Percentiles rank a stretch among this genome's conserved stretches.
Conservation (phyloP, 1,139 yeast species). For the Hyphopichia burtonii region DNA sequence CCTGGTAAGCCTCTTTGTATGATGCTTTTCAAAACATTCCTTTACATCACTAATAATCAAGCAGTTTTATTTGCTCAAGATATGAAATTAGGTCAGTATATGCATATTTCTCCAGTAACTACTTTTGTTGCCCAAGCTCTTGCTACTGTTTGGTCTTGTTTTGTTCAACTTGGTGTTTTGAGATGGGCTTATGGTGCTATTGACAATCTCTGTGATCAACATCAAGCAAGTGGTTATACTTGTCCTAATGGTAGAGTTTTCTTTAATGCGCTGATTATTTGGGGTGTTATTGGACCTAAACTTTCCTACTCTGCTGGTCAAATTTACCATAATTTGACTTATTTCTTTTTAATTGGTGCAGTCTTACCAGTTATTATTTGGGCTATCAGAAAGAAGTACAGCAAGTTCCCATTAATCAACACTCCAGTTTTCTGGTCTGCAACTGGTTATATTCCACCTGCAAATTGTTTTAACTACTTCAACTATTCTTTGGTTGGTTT, state of each 20-base stretch:
- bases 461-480: constrained; percentile 44
- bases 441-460: constrained; percentile 49
- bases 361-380: constrained; percentile 40
- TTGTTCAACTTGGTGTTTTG: constrained; percentile 45
- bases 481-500: constrained; percentile 31
- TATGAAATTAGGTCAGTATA: constrained; percentile 51
- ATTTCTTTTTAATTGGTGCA: constrained; percentile 43
- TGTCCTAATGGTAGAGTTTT: constrained; percentile 47
- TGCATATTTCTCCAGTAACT: constrained; percentile 50
- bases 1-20: constrained; percentile 49
- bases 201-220: constrained; percentile 45
- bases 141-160: constrained; percentile 46
- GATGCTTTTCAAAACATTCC: constrained; percentile 49
- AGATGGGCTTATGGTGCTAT: constrained; percentile 46
- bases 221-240: constrained; percentile 40
- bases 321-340: constrained; percentile 37
- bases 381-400: constrained; percentile 46
- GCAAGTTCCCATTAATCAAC: constrained; percentile 37
- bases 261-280: constrained; percentile 46
- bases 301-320: constrained; percentile 40
- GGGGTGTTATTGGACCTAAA: constrained; percentile 49
- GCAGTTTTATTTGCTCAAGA: constrained; percentile 55
- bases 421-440: constrained; percentile 51
- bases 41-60: constrained; percentile 53
- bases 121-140: constrained; percentile 46